Evolutionary conservation across 495 filamentous ascomycete genomes (phyloP), one percentile per base, ranked within the genome.

Genomic region (Xylaria grammica): DNA sequence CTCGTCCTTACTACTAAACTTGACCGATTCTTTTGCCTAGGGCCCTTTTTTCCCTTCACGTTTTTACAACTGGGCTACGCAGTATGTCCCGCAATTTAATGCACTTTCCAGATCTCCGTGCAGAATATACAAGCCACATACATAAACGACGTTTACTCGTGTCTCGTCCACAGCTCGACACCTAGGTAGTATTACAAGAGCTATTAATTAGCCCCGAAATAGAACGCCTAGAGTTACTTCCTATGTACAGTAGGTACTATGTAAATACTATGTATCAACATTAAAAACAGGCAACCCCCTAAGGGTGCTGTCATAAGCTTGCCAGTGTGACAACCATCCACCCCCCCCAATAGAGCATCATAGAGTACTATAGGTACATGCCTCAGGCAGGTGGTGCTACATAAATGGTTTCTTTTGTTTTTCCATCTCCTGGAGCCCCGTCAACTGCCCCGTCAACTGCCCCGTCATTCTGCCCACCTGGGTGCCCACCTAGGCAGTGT

Each of bases 321-420:
- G n/a, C n/a, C n/a, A n/a, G n/a, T n/a, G n/a, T n/a, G n/a, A n/a
- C n/a, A n/a, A n/a, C n/a, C 32, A 4, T 36, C 32, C 32, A 5
- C 32, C 32, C 11, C 32, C 32, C 11, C 11, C 32, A 11, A 11
- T 11, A 36, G 32, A 11, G 11, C 32, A 36, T 36, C n/a, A n/a
- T n/a, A n/a, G n/a, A n/a, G n/a, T n/a, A n/a, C n/a, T n/a, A n/a
- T n/a, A n/a, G n/a, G 32, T 36, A 4, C 32, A 36, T 36, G 32
- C 32, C 32, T 36, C 11, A 36, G 32, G 32, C 32, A 55, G 30
- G 32, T n/a, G 20, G 10, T 10, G 52, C 22, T 57, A 36, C 26
- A 45, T 44, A 30, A 17, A 58, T 45, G 38, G 9, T 58, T 58
- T 36, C 54, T 58, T 58, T 58, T 58, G 54, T 19, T 30, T 44